phyloP scores from a whole-genome alignment of 805 yeast genomes.

The Saccharomyces paradoxus region DNA sequence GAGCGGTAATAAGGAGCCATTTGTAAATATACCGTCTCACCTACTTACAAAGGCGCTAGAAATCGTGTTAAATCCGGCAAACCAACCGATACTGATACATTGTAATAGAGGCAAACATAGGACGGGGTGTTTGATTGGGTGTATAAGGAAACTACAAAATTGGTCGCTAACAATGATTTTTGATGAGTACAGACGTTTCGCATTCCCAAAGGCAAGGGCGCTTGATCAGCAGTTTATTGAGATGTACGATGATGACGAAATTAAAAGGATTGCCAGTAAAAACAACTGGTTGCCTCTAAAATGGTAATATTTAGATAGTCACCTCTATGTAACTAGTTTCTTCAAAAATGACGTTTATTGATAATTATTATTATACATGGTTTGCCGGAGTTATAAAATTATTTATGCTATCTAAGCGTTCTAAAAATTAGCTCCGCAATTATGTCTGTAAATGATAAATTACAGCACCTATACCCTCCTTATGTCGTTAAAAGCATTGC shows the following conservation, averaged over 20 bases:
- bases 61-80: constrained; percentile 72
- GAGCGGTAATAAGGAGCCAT: constrained; percentile 93
- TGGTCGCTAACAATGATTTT: constrained; percentile 94
- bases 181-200: constrained; percentile 90
- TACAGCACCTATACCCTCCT: neutral
- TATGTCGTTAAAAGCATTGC: neutral
- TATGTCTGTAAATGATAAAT: neutral
- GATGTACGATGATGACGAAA: constrained; percentile 62
- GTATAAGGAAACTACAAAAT: constrained; percentile 75
- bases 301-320: constrained; percentile 39
- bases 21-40: constrained; percentile 64
- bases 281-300: constrained; percentile 56
- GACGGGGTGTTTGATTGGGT: constrained; percentile 94
- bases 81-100: constrained; percentile 88
- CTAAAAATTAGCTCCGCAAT: neutral
- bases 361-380: neutral
- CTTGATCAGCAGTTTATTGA: constrained; percentile 94
- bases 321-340: neutral
- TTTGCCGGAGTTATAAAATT: neutral
- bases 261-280: constrained; percentile 45
- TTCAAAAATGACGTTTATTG: neutral
- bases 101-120: constrained; percentile 96
- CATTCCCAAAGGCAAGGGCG: constrained; percentile 91
- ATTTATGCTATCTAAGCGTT: neutral
- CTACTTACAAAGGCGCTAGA: constrained; percentile 72